These are phyloP conservation scores for Fusarium avenaceum DNA, from an alignment of 2,329 filamentous ascomycete genomes.

Conservation along the genomic window DNA sequence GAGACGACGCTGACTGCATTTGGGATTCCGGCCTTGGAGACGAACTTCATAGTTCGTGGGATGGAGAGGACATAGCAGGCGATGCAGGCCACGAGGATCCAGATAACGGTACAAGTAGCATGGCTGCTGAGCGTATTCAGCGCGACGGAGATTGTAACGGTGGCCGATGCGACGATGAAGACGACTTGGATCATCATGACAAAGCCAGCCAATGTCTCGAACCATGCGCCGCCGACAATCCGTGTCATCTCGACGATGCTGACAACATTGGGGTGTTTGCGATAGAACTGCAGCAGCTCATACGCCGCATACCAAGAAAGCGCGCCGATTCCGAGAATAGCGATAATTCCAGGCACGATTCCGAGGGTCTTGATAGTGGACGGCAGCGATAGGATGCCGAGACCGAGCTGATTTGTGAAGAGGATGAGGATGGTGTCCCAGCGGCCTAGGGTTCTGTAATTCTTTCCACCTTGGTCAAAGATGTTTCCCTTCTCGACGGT, in stretches of 20 bases:
- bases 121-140: slow-evolving; percentile 43
- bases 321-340: slow-evolving; percentile 73
- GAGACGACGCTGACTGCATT: slow-evolving; percentile 42
- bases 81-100: slow-evolving; percentile 38
- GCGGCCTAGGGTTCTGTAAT: slow-evolving; percentile 45
- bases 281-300: slow-evolving; percentile 73
- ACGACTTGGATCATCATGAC: slow-evolving; percentile 45
- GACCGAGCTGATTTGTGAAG: slow-evolving; percentile 49
- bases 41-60: slow-evolving; percentile 46
- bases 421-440: slow-evolving; percentile 48
- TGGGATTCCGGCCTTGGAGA: slow-evolving; percentile 41
- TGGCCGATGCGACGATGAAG: slow-evolving; percentile 42
- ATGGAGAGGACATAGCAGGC: slow-evolving; percentile 37
- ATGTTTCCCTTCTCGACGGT: slow-evolving; percentile 42
- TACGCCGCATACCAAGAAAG: slow-evolving; percentile 70
- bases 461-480: slow-evolving; percentile 48
- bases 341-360: slow-evolving; percentile 74
- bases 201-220: slow-evolving; percentile 38
- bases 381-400: slow-evolving; percentile 72
- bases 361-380: slow-evolving; percentile 76
- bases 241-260: slow-evolving; percentile 77
- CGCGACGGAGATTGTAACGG: slow-evolving; percentile 39
- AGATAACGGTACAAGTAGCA: slow-evolving; percentile 40
- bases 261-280: slow-evolving; percentile 75
- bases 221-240: slow-evolving; percentile 56